Base-by-base conservation (phyloP, 2,329 filamentous ascomycete genomes). In the Aspergillus sp. region DNA sequence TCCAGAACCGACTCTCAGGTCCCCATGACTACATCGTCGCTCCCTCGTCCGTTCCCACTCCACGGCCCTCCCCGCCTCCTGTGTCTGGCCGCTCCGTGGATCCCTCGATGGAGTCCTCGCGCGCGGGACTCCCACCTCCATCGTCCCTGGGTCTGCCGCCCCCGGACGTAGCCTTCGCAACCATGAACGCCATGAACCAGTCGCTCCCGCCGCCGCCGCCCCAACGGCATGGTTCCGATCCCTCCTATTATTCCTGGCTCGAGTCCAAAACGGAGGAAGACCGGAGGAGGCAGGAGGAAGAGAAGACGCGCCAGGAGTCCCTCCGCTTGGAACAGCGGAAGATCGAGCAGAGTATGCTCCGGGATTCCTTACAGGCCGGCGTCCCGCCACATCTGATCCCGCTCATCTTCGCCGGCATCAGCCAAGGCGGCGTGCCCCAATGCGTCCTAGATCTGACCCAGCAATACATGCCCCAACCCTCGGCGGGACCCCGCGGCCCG, bases 371-470 rank as follows among this genome's bases (percentile, higher is more conserved):
- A 49, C 78, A 80, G 49, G 84, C 85, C 34, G 88, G 88, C 10
- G 84, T 92, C 47, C 88, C 88, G 9, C 87, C 88, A 11, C 80
- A 86, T 32, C 83, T 91, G 80, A 81, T 91, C 21, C 88, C 88
- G 5, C 75, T 90, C 54, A 84, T 92, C 20, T 91, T 92, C 70
- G 83, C 86, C 11, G 86, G 86, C 41, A 86, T 90, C 78, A 81
- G 81, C 43, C 86, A 85, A 36, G 84, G 84, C 32, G 64, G 78
- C 50, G 70, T 87, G 23, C 78, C 85, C 17, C 83, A 82, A 57
- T 78, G 81, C 29, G 81, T 83, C 3, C 61, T 88, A 49, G 87
- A 90, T 65, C 86, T 81, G 81, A 81, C 83, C 11, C 87, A 89
- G 64, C 85, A 88, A 63, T 84, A 82, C 63, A 78, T 87, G 67